A percentile compares a stretch with the other conserved stretches of the same genome.
phyloP scores from a whole-genome alignment of 2,329 filamentous ascomycete genomes.

The Magnaporthiopsis rhizophila region DNA sequence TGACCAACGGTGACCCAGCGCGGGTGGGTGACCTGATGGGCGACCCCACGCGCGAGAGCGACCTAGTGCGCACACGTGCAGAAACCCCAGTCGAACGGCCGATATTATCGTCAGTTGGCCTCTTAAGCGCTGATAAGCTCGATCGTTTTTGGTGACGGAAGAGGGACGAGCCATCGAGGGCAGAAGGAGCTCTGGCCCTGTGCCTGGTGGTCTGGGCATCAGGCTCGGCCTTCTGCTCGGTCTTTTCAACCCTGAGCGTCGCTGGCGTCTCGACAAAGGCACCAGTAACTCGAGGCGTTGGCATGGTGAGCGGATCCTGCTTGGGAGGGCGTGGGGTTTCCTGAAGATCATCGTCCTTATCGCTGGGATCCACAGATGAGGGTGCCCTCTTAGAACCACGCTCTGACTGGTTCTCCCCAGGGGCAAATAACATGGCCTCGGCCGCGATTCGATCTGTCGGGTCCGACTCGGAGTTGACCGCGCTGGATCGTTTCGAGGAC shows the following conservation, averaged over 20 bases:
- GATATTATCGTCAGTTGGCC: neutral
- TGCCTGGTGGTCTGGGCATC: neutral
- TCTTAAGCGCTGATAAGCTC: neutral
- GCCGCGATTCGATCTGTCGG: slow-evolving; percentile 48
- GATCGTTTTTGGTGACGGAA: neutral
- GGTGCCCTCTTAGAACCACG: slow-evolving; percentile 43
- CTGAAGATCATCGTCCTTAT: slow-evolving; percentile 26
- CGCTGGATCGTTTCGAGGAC: slow-evolving; percentile 39
- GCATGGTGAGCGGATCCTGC: slow-evolving; percentile 32
- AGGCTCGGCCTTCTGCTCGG: neutral
- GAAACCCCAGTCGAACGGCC: slow-evolving; percentile 14
- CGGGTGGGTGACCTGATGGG: slow-evolving; percentile 32
- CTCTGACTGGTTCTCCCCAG: slow-evolving; percentile 42
- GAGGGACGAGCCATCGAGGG: neutral
- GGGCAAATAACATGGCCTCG: slow-evolving; percentile 49
- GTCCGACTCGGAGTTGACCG: slow-evolving; percentile 41
- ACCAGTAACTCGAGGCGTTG: slow-evolving; percentile 46
- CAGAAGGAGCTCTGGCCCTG: neutral
- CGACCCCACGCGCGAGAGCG: slow-evolving; percentile 29
- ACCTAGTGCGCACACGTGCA: slow-evolving; percentile 18
- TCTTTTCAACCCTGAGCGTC: slow-evolving; percentile 32
- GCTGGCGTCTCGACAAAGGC: slow-evolving; percentile 51
- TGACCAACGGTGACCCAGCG: slow-evolving; percentile 37
- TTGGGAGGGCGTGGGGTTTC: slow-evolving; percentile 40
- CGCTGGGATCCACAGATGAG: slow-evolving; percentile 32